These are phyloP conservation scores for Zygosaccharomyces kombuchaensis DNA, from an alignment of 805 yeast species.

Conservation along the genomic window DNA sequence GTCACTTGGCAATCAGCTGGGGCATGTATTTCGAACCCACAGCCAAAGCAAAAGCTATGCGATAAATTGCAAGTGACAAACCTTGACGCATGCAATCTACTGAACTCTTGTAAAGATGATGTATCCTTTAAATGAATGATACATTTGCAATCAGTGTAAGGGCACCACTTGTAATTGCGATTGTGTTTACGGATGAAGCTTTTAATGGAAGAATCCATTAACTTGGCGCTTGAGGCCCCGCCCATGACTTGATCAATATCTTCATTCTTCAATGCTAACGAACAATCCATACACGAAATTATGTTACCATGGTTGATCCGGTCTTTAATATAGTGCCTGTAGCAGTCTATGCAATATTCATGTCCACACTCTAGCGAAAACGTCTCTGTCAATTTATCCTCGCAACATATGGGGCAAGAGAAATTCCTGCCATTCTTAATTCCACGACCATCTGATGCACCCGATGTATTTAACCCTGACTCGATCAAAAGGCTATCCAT, in stretches of 20 bases:
- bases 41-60: conserved; percentile 75
- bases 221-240: conserved; percentile 27
- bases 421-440: conserved; percentile 30
- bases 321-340: conserved; percentile 51
- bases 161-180: conserved; percentile 66
- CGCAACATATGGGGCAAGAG: conserved; percentile 71
- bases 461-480: conserved; percentile 32
- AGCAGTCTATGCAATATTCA: conserved; percentile 66
- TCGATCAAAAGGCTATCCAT: conserved; percentile 34
- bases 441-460: conserved; percentile 9
- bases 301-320: conserved; percentile 41
- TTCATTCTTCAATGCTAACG: conserved; percentile 36
- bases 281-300: conserved; percentile 64
- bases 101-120: conserved; percentile 26
- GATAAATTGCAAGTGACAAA: conserved; percentile 61
- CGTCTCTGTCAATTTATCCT: conserved; percentile 39
- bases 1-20: conserved; percentile 80
- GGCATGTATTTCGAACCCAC: conserved; percentile 70
- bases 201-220: conserved; percentile 39
- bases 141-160: conserved; percentile 71
- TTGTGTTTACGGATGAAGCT: conserved; percentile 50
- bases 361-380: conserved; percentile 68
- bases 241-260: conserved; percentile 44
- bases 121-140: conserved; percentile 45
- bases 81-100: conserved; percentile 43